Conservation (phyloP, 108 stramenopile species). For the Pseudonitzschia delicatissima region DNA sequence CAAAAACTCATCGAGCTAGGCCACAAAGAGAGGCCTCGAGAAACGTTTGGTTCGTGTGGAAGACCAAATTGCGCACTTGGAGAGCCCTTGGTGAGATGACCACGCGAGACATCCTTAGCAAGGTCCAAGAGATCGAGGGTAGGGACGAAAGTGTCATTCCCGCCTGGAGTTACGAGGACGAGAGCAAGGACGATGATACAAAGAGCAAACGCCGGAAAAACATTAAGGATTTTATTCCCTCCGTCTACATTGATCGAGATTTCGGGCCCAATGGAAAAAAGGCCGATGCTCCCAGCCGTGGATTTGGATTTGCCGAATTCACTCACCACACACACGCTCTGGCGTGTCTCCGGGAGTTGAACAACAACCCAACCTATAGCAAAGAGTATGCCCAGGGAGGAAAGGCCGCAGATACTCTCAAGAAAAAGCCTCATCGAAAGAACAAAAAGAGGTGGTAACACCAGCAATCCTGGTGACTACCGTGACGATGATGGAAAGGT, state of each 20-base stretch:
- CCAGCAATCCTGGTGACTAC: conserved; percentile 29
- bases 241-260: conserved; percentile 80
- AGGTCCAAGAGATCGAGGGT: conserved; percentile 41
- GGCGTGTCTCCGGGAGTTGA: conserved; percentile 92
- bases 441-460: conserved; percentile 9
- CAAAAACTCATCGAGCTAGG: conserved; percentile 65
- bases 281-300: conserved; percentile 72
- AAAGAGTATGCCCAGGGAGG: conserved; percentile 68
- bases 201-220: conserved; percentile 40
- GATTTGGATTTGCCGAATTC: conserved; percentile 99
- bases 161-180: conserved; percentile 21
- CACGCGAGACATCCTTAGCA: conserved; percentile 61
- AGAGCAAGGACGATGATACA: background rate
- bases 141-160: conserved; percentile 19
- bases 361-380: conserved; percentile 93
- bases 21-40: conserved; percentile 70
- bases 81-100: conserved; percentile 70
- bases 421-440: conserved; percentile 42
- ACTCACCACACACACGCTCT: conserved; percentile 93
- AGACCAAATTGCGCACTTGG: conserved; percentile 82
- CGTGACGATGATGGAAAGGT: conserved; percentile 53
- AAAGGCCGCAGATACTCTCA: conserved; percentile 43
- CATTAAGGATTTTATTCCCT: conserved; percentile 81
- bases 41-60: conserved; percentile 65
- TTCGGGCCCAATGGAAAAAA: conserved; percentile 46